phyloP scores from a whole-genome alignment of 768 basidiomycete genomes.

The Fomitopsis pulvina region DNA sequence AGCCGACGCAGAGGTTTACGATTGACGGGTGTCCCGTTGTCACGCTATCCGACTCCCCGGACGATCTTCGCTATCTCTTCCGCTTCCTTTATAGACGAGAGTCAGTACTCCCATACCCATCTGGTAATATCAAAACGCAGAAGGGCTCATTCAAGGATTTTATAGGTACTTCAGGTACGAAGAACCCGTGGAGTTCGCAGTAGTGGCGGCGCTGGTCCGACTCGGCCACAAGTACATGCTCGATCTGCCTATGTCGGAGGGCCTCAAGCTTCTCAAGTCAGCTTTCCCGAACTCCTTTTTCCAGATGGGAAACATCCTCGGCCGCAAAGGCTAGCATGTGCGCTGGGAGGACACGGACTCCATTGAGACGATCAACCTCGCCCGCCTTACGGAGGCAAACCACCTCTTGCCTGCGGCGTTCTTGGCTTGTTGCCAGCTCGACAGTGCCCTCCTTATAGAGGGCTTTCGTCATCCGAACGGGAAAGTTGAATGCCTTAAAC shows the following conservation, averaged over 20 bases:
- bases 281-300: background rate
- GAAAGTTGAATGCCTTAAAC: background rate
- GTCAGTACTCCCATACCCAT: background rate
- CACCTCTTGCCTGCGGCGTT: slow-evolving; percentile 15
- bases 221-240: slow-evolving; percentile 4
- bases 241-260: background rate
- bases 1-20: background rate
- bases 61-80: background rate
- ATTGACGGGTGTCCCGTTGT: background rate
- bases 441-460: background rate
- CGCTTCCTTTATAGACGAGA: background rate
- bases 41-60: background rate
- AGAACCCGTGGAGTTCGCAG: background rate
- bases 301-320: background rate
- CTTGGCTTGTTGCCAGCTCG: slow-evolving; percentile 16
- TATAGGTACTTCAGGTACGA: too few species aligned
- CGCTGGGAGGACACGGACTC: slow-evolving; percentile 3
- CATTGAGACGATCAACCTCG: slow-evolving; percentile 13
- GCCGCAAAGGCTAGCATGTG: background rate
- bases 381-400: slow-evolving; percentile 11
- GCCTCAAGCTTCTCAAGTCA: background rate
- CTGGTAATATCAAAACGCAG: background rate
- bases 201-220: background rate
- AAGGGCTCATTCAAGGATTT: too few species aligned
- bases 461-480: background rate